Evolutionary conservation across 1,284 basidiomycete genomes (phyloP), one percentile per base, ranked within the genome.

Genomic region (Macrocybe sp.): DNA sequence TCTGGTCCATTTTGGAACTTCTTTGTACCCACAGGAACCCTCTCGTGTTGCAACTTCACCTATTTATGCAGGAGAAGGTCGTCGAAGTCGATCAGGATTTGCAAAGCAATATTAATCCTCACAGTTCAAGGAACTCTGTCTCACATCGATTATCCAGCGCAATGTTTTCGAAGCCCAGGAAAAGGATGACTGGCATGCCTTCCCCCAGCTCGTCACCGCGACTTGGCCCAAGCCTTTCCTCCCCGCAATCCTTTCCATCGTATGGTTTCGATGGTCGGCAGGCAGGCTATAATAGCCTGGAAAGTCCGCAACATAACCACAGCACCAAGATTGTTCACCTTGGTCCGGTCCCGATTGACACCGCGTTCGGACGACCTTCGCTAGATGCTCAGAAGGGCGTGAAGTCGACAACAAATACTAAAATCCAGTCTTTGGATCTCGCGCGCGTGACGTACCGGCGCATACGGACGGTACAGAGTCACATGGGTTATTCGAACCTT

Each of bases 1-100:
- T 84, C 29, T 91, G 87, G 87, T 88, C 85, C 0, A 60, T 83
- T 29, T 68, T 88, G 37, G 85, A 90, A 57, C 73, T 88, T 46
- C 60, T 87, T 5, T 83, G 78, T 50, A 71, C 82, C 0, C 78
- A 78, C 54, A 75, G 79, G 14, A 81, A 68, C 33, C 85, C 88
- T 0, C 69, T 92, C 11, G 67, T 76, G 45, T 65, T 88, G 9
- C 82, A 86, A 51, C 69, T 89, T 60, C 78, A 82, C 11, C 65
- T 79, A 2, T 77, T 83, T 48, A 72, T 81, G 28, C 78, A 81
- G 53, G 81, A 83, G 59, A 84, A 82, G 54, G 66, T 82, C 1
- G 65, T 73, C 0, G 58, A 66, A 7, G 63, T 87, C 3, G 72
- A 81, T 52, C 30, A 42, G 39, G 52, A 55, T 11, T 64, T 67